Conservation (phyloP, 768 basidiomycete genomes). For the Megacollybia marginata region DNA sequence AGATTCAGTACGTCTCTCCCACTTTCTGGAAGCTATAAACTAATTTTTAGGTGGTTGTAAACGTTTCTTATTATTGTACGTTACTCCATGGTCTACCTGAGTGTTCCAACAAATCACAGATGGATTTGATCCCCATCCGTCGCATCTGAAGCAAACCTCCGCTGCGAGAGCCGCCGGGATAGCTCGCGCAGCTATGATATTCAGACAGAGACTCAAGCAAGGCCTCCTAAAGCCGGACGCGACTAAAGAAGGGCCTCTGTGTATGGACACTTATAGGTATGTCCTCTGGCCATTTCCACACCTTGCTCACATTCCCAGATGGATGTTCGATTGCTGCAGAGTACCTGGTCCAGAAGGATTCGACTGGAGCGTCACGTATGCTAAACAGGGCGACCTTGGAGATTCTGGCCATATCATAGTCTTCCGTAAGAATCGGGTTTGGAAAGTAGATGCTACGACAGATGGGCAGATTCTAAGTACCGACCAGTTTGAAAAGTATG, state of each 20-base stretch:
- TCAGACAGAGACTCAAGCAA: constrained; percentile 59
- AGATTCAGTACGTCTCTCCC: constrained; percentile 50
- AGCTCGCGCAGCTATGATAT: constrained; percentile 65
- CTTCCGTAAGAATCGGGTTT: constrained; percentile 77
- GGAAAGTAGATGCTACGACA: constrained; percentile 63
- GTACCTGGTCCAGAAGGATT: constrained; percentile 65
- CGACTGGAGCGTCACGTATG: constrained; percentile 73
- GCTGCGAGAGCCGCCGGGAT: constrained; percentile 66
- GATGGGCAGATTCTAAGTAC: constrained; percentile 56
- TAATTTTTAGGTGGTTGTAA: constrained; percentile 60
- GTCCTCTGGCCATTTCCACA: constrained; percentile 3
- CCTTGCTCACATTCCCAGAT: constrained; percentile 33
- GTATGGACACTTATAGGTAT: constrained; percentile 85
- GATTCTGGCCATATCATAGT: constrained; percentile 77
- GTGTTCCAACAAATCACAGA: constrained; percentile 34
- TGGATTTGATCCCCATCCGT: constrained; percentile 66
- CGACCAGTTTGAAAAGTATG: constrained; percentile 56
- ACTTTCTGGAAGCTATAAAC: neutral
- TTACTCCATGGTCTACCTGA: constrained; percentile 4
- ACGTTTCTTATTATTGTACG: constrained; percentile 92
- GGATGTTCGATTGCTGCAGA: constrained; percentile 92
- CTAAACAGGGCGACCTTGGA: constrained; percentile 46
- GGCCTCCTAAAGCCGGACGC: constrained; percentile 60
- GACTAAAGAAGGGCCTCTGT: constrained; percentile 62
- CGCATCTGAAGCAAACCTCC: constrained; percentile 48